Conservation (phyloP, 73 alveolate genomes). For the Paramecium sonneborni region DNA sequence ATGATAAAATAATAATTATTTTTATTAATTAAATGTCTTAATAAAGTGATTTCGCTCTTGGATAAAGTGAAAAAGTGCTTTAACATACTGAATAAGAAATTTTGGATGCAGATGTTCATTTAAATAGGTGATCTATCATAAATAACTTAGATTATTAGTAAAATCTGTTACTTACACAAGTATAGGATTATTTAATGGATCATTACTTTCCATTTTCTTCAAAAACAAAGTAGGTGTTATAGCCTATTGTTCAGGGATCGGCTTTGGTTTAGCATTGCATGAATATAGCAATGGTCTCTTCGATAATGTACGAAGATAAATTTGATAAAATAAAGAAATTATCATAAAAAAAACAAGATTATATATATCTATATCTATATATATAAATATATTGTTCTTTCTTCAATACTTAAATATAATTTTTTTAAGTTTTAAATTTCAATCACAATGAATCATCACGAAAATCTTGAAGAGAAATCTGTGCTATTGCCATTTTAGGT, state of each 20-base stretch:
- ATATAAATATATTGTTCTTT: too few species aligned
- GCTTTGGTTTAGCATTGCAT: constrained; percentile 30
- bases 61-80: background rate
- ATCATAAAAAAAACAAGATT: too few species aligned
- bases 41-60: background rate
- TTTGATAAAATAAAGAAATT: background rate
- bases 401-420: too few species aligned
- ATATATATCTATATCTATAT: too few species aligned
- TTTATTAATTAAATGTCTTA: background rate
- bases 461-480: too few species aligned
- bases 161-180: background rate
- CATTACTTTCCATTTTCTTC: constrained; percentile 15
- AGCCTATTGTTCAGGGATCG: constrained; percentile 16
- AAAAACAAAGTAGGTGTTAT: constrained; percentile 1
- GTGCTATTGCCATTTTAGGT: too few species aligned
- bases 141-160: constrained; percentile 14
- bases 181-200: background rate
- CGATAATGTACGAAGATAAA: background rate
- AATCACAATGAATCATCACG: too few species aligned
- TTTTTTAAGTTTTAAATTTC: too few species aligned
- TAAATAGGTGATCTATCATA: background rate
- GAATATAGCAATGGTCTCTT: background rate
- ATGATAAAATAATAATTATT: background rate
- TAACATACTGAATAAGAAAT: background rate
- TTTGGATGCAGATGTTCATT: constrained; percentile 1